A percentile compares a stretch with the other conserved stretches of the same genome.
phyloP scores from a whole-genome alignment of 2,329 filamentous ascomycete species.

The Penicillium fuscoglaucum region DNA sequence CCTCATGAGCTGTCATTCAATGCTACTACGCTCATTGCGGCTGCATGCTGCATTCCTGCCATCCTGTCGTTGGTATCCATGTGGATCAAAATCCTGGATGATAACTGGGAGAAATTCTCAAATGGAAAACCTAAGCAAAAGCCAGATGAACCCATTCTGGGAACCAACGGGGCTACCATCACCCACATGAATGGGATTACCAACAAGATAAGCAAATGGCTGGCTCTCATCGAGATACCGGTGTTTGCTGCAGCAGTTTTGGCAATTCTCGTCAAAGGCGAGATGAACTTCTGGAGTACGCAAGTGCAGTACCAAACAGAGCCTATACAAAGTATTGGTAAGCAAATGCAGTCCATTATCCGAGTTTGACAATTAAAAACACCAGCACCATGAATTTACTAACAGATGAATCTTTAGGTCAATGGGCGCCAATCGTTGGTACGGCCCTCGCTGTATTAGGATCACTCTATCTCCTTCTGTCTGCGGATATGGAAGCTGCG shows the following conservation, averaged over 20 bases:
- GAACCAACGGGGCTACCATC: conserved; percentile 57
- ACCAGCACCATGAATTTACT: no score
- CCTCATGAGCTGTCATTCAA: conserved; percentile 59
- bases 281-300: conserved; percentile 62
- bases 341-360: conserved; percentile 22
- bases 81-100: conserved; percentile 64
- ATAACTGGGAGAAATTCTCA: conserved; percentile 57
- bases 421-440: conserved; percentile 48
- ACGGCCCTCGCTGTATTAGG: conserved; percentile 59
- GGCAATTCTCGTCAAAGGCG: conserved; percentile 55
- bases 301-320: conserved; percentile 62
- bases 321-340: conserved; percentile 61
- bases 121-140: conserved; percentile 28
- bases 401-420: conserved; percentile 21
- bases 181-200: conserved; percentile 50
- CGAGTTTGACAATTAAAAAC: background rate
- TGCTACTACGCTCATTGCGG: conserved; percentile 60
- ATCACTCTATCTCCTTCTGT: conserved; percentile 58
- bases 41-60: conserved; percentile 65
- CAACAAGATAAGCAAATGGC: conserved; percentile 35
- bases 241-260: conserved; percentile 59
- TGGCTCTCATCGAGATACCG: conserved; percentile 55
- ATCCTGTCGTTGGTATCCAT: conserved; percentile 62
- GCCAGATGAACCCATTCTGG: conserved; percentile 48
- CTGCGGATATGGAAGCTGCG: conserved; percentile 34